A percentile compares a stretch with the other conserved stretches of the same genome.
phyloP scores from a whole-genome alignment of 805 yeast genomes.

The Candida sithepensis region DNA sequence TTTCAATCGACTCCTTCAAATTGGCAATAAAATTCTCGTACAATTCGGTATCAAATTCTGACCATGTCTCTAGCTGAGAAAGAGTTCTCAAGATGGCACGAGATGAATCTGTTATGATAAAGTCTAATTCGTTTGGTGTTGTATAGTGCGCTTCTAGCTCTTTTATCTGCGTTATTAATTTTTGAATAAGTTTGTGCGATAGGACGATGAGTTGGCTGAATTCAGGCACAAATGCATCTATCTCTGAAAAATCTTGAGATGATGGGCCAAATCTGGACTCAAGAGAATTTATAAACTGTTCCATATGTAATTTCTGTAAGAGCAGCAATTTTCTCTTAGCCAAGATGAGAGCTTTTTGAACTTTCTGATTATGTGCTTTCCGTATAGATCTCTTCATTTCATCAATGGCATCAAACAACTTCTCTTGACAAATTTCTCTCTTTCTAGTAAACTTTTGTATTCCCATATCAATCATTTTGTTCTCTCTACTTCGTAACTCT shows the following conservation, averaged over 20 bases:
- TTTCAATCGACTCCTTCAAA: conserved; percentile 47
- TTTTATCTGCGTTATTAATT: conserved; percentile 41
- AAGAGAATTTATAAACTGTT: conserved; percentile 34
- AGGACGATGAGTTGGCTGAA: conserved; percentile 13
- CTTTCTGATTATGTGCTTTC: conserved; percentile 41
- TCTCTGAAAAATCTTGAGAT: conserved; percentile 10
- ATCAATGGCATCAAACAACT: conserved; percentile 40
- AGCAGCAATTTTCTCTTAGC: conserved; percentile 41
- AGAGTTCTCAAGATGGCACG: conserved; percentile 43
- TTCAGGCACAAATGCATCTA: conserved; percentile 16
- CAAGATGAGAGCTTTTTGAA: conserved; percentile 39
- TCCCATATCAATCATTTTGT: conserved; percentile 36
- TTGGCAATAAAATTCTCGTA: conserved; percentile 40
- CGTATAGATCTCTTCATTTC: conserved; percentile 38
- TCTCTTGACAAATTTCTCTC: conserved; percentile 37
- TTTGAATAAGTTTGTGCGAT: conserved; percentile 26
- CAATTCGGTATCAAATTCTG: conserved; percentile 37
- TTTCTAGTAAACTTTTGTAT: conserved; percentile 32
- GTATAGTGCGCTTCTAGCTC: conserved; percentile 50
- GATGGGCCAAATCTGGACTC: conserved; percentile 26
- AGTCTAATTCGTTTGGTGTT: conserved; percentile 49
- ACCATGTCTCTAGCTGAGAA: conserved; percentile 56
- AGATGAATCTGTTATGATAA: conserved; percentile 43
- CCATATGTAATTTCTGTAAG: conserved; percentile 21
- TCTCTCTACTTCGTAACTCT: conserved; percentile 56